Evolutionary conservation across 192 early-diverging fungal species (phyloP), one percentile per base, ranked within the genome.

Genomic region (Entrophospora sp.): DNA sequence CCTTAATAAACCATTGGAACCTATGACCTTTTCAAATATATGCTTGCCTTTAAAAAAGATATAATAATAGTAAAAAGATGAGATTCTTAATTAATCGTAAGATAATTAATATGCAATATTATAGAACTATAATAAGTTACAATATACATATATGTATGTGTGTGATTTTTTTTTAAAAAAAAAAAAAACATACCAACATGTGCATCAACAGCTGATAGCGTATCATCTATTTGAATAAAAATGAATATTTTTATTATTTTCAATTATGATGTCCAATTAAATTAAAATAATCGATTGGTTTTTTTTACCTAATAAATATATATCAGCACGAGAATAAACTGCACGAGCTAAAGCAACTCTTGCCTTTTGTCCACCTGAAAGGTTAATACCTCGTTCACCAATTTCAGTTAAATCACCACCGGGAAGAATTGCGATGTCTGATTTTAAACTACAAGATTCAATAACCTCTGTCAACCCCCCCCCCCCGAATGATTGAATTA

Each of bases 291-390:
- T n/a, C n/a, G n/a, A n/a, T n/a, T n/a, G n/a, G n/a, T n/a, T n/a
- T n/a, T n/a, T n/a, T 27, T 83, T 76, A 71, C 81, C 87, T 20
- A 91, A 75, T 30, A 94, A 70, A 57, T 93, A 93, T 13, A 93
- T 82, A 71, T 94, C 93, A 9, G 91, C 88, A 22, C 86, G 79
- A 27, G 90, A 79, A 68, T 97, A 97, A 20, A 95, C 92, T 0
- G 95, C 93, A 40, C 68, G 85, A 77, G 77, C 81, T 38, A 80
- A 68, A 16, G 78, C 75, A 42, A 79, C 75, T 70, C 82, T 84
- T 30, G 86, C 84, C 71, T 91, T 93, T 61, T 97, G 95, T 16
- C 95, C 95, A 67, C 95, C 95, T 35, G 88, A 90, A 12, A 97
- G 77, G 31, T 89, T 94, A 67, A 93, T 86, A 31, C 95, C 95